Evolutionary conservation across 192 early-diverging fungal genomes (phyloP).

Genomic region (Backusella sp.): DNA sequence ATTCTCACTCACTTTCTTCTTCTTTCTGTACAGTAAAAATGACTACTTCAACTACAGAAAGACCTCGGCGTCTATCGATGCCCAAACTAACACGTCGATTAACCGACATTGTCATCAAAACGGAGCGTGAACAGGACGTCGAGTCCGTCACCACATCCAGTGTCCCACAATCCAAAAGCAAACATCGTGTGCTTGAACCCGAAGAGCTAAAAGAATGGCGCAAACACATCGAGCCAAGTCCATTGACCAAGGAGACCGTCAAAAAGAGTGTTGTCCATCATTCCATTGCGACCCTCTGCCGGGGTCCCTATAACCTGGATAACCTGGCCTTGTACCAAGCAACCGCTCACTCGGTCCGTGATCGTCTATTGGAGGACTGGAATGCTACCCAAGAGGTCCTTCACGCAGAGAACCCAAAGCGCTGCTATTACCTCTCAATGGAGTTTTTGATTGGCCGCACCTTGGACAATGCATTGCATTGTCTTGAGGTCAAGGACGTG

Average conservation of each 20-base stretch:
- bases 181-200: neutral
- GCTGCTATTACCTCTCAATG: conserved; percentile 96
- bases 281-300: conserved; percentile 85
- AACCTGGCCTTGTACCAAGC: conserved; percentile 91
- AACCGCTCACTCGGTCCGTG: conserved; percentile 85
- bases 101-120: conserved; percentile 19
- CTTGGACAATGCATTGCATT: conserved; percentile 95
- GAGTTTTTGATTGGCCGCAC: conserved; percentile 97
- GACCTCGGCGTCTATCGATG: conserved; percentile 22
- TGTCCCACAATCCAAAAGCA: conserved; percentile 2
- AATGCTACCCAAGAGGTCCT: conserved; percentile 73
- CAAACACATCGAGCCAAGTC: neutral
- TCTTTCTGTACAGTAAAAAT: neutral
- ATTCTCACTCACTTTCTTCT: neutral
- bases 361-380: conserved; percentile 42
- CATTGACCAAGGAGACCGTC: conserved; percentile 62
- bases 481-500: conserved; percentile 74
- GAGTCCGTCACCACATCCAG: conserved; percentile 13
- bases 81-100: conserved; percentile 23
- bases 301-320: conserved; percentile 88
- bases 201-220: conserved; percentile 4
- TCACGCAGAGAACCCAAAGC: conserved; percentile 75
- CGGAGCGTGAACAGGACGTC: neutral
- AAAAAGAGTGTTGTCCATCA: conserved; percentile 86
- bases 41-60: conserved; percentile 2